Evolutionary conservation across 495 filamentous ascomycete species (phyloP).

Genomic region (Evansstolkia leycettana): DNA sequence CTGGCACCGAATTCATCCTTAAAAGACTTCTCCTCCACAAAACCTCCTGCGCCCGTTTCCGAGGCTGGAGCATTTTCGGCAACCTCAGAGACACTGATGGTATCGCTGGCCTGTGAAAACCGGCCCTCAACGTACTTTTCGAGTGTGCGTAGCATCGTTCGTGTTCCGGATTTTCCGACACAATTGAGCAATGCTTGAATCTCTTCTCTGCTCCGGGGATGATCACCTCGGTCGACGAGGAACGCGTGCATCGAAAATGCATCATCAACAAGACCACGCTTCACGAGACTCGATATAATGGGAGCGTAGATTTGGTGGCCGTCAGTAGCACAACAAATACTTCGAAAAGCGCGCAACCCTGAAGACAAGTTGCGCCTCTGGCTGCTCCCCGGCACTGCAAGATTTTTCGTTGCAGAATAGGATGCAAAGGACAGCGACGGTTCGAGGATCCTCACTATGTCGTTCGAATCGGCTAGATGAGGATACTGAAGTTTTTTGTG

Average conservation of each 20-base stretch:
- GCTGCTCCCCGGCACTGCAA: background rate
- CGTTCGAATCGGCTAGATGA: conserved; percentile 15
- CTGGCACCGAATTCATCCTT: conserved; percentile 55
- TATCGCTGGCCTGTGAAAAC: conserved; percentile 3
- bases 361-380: conserved; percentile 6
- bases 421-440: conserved; percentile 10
- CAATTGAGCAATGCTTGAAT: conserved; percentile 31
- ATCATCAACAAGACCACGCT: conserved; percentile 29
- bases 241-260: conserved; percentile 51
- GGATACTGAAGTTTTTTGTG: conserved; percentile 27
- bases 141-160: conserved; percentile 12
- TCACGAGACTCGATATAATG: conserved; percentile 44
- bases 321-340: conserved; percentile 27
- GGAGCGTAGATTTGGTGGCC: conserved; percentile 46
- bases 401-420: conserved; percentile 3
- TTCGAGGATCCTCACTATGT: conserved; percentile 25
- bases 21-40: conserved; percentile 16
- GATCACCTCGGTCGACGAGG: conserved; percentile 34
- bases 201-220: conserved; percentile 26
- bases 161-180: conserved; percentile 19
- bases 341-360: conserved; percentile 30
- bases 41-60: conserved; percentile 2
- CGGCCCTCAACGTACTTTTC: conserved; percentile 12
- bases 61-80: background rate
- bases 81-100: background rate